Evolutionary conservation across 1,284 basidiomycete genomes (phyloP).

Genomic region (Caloboletus inedulis): DNA sequence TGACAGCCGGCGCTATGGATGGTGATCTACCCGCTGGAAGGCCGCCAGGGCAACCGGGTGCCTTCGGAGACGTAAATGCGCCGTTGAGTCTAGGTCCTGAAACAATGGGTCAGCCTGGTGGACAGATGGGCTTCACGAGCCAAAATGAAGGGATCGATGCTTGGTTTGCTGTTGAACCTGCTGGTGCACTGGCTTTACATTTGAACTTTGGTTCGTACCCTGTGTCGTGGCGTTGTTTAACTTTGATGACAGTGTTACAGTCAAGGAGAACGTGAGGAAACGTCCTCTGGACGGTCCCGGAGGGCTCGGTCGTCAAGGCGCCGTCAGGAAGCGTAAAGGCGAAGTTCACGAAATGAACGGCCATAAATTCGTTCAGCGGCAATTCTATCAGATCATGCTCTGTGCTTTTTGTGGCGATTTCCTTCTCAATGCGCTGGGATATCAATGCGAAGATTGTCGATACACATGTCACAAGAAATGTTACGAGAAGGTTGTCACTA

Average conservation of each 20-base stretch:
- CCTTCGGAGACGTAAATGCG: slow-evolving; percentile 53
- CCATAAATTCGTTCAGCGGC: slow-evolving; percentile 95
- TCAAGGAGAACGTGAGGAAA: slow-evolving; percentile 95
- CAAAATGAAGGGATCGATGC: slow-evolving; percentile 85
- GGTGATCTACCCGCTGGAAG: slow-evolving; percentile 46
- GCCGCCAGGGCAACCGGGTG: slow-evolving; percentile 38
- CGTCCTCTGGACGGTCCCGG: slow-evolving; percentile 86
- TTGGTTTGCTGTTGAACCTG: slow-evolving; percentile 98
- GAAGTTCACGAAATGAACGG: slow-evolving; percentile 99
- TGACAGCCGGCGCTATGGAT: slow-evolving; percentile 84
- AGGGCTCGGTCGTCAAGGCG: slow-evolving; percentile 96
- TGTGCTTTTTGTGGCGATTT: slow-evolving; percentile 99
- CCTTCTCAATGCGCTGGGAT: slow-evolving; percentile 94
- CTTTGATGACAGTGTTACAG: slow-evolving; percentile 41
- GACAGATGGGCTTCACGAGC: slow-evolving; percentile 29
- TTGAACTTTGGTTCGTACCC: slow-evolving; percentile 81
- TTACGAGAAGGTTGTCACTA: slow-evolving; percentile 98
- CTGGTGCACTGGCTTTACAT: slow-evolving; percentile 85
- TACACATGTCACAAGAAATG: slow-evolving; percentile 99
- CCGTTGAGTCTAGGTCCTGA: slow-evolving; percentile 49
- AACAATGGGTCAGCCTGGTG: slow-evolving; percentile 25
- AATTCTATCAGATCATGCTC: slow-evolving; percentile 98
- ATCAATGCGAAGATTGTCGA: slow-evolving; percentile 98
- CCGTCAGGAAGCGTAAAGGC: slow-evolving; percentile 95
- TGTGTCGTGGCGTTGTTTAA: not conserved